Conservation (phyloP, 345 rosid species). For the Melastoma malabathricum region DNA sequence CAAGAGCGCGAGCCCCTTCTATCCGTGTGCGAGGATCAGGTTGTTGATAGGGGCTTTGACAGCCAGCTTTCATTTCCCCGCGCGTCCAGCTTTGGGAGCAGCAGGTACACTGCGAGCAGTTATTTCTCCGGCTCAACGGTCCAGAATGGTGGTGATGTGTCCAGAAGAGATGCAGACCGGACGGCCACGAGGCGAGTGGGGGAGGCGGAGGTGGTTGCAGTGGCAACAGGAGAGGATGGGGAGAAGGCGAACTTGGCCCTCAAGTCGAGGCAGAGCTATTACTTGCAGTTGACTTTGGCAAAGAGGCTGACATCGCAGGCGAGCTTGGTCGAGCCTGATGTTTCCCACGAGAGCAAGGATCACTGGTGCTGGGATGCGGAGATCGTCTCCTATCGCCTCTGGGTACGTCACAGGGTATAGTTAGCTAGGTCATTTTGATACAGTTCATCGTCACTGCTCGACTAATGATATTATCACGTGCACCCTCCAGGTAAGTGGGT, state of each 20-base stretch:
- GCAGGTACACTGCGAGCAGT: conserved; percentile 59
- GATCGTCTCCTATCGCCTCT: conserved; percentile 69
- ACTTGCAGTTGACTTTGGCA: conserved; percentile 68
- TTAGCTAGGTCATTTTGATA: too few species aligned
- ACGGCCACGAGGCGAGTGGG: conserved; percentile 24
- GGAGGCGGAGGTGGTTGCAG: conserved; percentile 17
- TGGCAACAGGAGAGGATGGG: too few species aligned
- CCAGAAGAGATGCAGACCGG: conserved; percentile 11
- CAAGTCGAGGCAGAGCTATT: conserved; percentile 43
- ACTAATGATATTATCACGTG: background rate
- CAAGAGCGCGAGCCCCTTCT: conserved; percentile 45
- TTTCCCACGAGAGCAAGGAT: conserved; percentile 18
- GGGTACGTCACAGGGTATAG: conserved; percentile 31
- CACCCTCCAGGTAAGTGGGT: conserved; percentile 59
- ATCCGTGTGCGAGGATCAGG: conserved; percentile 14
- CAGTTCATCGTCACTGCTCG: background rate
- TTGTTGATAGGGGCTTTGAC: conserved; percentile 41
- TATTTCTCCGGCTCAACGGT: conserved; percentile 78
- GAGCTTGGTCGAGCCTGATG: conserved; percentile 32
- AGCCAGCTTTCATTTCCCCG: conserved; percentile 59
- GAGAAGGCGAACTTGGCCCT: conserved; percentile 22
- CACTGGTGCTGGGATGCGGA: conserved; percentile 25
- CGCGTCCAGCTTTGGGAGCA: conserved; percentile 49
- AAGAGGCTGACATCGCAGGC: conserved; percentile 59
- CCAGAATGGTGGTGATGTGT: conserved; percentile 44